A percentile compares a stretch with the other conserved stretches of the same genome.
Evolutionary conservation across 164 flowering plant species (phyloP).

Genomic region (Vitis rupestris): DNA sequence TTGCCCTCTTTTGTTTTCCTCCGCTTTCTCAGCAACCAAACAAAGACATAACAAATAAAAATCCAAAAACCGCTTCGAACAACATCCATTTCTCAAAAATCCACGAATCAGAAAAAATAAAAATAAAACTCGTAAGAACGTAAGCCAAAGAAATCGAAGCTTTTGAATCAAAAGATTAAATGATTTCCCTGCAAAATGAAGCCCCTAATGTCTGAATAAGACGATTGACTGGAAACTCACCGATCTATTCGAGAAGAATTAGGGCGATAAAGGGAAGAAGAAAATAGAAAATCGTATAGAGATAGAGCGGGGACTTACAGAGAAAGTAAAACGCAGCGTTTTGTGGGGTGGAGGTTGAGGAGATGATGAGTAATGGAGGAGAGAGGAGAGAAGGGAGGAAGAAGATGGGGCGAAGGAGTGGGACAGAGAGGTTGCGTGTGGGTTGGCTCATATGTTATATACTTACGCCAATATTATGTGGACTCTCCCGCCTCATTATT

Average conservation of each 20-base stretch:
- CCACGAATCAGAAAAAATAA: background rate
- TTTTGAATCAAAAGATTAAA: no score
- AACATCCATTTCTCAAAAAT: background rate
- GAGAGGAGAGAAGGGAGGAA: conserved; percentile 2
- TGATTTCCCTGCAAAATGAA: background rate
- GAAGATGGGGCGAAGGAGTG: conserved; percentile 16
- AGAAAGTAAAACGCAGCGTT: conserved; percentile 27
- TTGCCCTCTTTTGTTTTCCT: background rate
- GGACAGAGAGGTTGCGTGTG: conserved; percentile 36
- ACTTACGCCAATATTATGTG: background rate
- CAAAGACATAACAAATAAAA: background rate
- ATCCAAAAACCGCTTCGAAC: background rate
- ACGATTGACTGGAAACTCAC: background rate
- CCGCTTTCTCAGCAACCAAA: conserved; percentile 8
- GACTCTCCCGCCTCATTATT: no score
- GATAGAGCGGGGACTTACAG: conserved; percentile 25
- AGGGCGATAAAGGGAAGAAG: background rate
- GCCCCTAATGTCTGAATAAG: background rate
- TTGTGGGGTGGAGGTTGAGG: conserved; percentile 11
- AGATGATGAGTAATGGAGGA: conserved; percentile 5
- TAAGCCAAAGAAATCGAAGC: no score
- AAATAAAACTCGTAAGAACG: background rate
- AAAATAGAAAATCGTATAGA: background rate
- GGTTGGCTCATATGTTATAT: conserved; percentile 14
- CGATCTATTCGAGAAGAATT: no score